Evolutionary conservation across 257 asterid genomes (phyloP).

Genomic region (Lycium ferocissimum): DNA sequence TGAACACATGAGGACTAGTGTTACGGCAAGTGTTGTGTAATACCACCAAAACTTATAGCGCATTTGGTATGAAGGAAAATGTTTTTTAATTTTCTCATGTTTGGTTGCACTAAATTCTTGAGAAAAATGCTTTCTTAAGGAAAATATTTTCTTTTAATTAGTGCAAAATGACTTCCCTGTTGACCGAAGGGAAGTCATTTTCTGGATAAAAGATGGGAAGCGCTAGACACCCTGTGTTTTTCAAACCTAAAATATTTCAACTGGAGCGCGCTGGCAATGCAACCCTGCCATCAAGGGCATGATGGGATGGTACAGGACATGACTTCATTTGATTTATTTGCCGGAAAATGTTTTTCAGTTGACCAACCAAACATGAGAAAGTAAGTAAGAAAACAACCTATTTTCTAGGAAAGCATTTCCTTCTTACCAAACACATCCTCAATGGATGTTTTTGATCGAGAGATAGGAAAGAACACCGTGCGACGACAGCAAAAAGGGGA

Average conservation of each 20-base stretch:
- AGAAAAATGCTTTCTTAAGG: background rate
- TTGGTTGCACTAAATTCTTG: background rate
- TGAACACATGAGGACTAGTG: background rate
- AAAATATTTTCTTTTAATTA: background rate
- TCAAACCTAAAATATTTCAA: background rate
- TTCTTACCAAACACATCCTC: background rate
- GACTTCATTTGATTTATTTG: background rate
- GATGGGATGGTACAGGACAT: background rate
- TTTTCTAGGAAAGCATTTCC: background rate
- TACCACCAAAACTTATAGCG: background rate
- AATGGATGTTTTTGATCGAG: constrained; percentile 6
- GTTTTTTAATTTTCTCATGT: background rate
- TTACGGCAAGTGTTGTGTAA: background rate
- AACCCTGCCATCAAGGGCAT: background rate
- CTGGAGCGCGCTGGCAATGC: background rate
- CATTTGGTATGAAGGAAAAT: background rate
- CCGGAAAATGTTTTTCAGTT: background rate
- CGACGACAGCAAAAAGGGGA: background rate
- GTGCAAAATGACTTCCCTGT: background rate
- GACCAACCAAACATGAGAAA: background rate
- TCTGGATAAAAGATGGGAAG: background rate
- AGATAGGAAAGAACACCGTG: background rate
- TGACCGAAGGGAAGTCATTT: background rate
- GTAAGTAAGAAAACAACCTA: background rate
- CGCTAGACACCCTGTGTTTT: background rate